These are phyloP conservation scores for Phytophthora uliginosa DNA, from an alignment of 352 stramenopile species.

Conservation along the genomic window DNA sequence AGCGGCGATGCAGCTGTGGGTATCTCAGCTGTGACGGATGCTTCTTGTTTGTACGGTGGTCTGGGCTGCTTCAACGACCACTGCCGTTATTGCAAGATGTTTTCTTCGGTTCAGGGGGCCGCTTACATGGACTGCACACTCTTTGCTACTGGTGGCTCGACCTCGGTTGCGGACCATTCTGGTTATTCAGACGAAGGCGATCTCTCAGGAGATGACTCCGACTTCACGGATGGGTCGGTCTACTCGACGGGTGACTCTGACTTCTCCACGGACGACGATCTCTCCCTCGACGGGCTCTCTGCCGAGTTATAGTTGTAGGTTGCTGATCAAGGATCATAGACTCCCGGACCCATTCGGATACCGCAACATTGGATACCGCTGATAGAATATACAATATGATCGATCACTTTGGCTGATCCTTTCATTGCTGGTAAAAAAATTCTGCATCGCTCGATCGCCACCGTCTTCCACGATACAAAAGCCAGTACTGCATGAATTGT, in stretches of 20 bases:
- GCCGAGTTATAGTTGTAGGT: background rate
- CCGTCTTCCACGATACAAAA: no score
- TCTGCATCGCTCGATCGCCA: no score
- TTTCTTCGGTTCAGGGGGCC: constrained; percentile 29
- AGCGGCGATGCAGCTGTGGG: constrained; percentile 40
- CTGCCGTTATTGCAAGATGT: constrained; percentile 55
- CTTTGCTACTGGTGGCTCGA: constrained; percentile 2
- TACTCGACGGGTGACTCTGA: background rate
- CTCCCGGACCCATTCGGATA: no score
- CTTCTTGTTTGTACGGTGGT: constrained; percentile 33
- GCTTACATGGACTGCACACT: constrained; percentile 29
- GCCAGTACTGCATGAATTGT: no score
- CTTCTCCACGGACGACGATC: background rate
- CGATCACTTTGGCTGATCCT: no score
- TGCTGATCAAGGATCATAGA: no score
- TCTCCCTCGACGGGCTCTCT: background rate
- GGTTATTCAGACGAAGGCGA: constrained; percentile 1
- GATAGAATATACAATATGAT: no score
- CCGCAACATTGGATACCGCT: no score
- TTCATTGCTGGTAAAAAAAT: no score
- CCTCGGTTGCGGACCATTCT: constrained; percentile 10
- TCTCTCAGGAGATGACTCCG: constrained; percentile 7
- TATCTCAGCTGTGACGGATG: constrained; percentile 43
- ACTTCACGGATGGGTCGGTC: constrained; percentile 13
- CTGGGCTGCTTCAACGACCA: constrained; percentile 47